These are phyloP conservation scores for Talaromyces trachyspermus DNA, from an alignment of 495 filamentous ascomycete species.

Conservation along the genomic window DNA sequence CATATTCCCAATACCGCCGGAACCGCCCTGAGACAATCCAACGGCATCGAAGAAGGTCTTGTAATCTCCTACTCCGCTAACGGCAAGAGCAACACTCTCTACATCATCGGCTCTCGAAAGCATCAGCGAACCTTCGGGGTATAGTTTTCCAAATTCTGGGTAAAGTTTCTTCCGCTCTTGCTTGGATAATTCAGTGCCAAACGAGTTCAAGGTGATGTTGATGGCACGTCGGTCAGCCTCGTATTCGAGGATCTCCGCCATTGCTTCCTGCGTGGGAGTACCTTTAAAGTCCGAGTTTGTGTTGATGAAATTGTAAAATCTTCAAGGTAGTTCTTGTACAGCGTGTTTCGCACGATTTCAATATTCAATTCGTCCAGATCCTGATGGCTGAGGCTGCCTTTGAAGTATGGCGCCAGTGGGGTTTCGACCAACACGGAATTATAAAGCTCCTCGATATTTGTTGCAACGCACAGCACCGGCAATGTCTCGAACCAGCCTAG, in stretches of 20 bases:
- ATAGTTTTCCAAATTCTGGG: constrained; percentile 80
- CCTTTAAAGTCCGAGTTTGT: constrained; percentile 75
- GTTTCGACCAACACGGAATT: constrained; percentile 97
- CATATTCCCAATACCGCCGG: constrained; percentile 72
- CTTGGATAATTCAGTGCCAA: constrained; percentile 94
- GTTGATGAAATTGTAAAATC: constrained; percentile 88
- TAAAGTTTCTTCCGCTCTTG: constrained; percentile 93
- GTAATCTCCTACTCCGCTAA: constrained; percentile 87
- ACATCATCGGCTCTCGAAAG: constrained; percentile 91
- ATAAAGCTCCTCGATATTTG: constrained; percentile 97
- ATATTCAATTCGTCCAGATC: constrained; percentile 99
- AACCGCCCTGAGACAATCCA: constrained; percentile 66
- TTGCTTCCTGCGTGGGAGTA: constrained; percentile 86
- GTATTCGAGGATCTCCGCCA: constrained; percentile 91
- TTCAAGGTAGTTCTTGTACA: constrained; percentile 99
- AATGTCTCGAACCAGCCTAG: constrained; percentile 98
- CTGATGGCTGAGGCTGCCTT: constrained; percentile 85
- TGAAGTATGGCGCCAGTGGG: constrained; percentile 93
- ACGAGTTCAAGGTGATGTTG: constrained; percentile 99
- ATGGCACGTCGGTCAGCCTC: constrained; percentile 94
- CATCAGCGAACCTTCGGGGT: constrained; percentile 92
- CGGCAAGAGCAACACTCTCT: constrained; percentile 85
- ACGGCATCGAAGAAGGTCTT: constrained; percentile 91
- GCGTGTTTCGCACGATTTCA: constrained; percentile 95
- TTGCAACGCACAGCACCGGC: constrained; percentile 94